A percentile compares a stretch with the other conserved stretches of the same genome.
Conservation (phyloP, 1,284 basidiomycete species). For the Leccinum griseonigrum region DNA sequence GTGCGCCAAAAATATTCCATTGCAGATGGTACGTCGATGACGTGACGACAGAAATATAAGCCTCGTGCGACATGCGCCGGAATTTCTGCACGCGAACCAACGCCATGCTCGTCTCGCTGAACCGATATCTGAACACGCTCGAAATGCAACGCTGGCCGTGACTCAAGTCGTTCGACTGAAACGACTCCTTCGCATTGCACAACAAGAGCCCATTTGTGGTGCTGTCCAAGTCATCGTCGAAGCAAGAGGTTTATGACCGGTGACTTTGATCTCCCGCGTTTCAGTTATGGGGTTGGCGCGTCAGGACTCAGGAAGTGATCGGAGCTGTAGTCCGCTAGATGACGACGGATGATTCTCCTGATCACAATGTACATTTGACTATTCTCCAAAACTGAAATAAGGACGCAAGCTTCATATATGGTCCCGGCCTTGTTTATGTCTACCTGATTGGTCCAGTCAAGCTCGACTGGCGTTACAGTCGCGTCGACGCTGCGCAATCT, state of each 20-base stretch:
- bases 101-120: conserved; percentile 84
- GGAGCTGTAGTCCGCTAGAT: not conserved
- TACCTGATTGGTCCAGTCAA: too few species aligned
- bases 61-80: conserved; percentile 69
- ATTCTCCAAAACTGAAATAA: not conserved
- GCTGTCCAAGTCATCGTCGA: conserved; percentile 60
- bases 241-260: conserved; percentile 52
- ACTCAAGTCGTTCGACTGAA: conserved; percentile 21
- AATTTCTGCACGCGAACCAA: conserved; percentile 90
- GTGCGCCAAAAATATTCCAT: conserved; percentile 40
- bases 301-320: conserved; percentile 52
- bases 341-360: not conserved
- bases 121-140: conserved; percentile 90
- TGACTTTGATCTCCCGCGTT: conserved; percentile 75
- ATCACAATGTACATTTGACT: too few species aligned
- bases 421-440: too few species aligned
- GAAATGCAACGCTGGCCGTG: too few species aligned
- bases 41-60: conserved; percentile 49
- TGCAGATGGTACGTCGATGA: not conserved
- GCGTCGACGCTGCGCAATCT: too few species aligned
- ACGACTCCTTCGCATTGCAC: too few species aligned
- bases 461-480: too few species aligned
- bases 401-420: not conserved
- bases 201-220: too few species aligned
- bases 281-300: conserved; percentile 61